These are phyloP conservation scores for Globisporangium radiosum DNA, from an alignment of 352 stramenopile genomes.

Conservation along the genomic window DNA sequence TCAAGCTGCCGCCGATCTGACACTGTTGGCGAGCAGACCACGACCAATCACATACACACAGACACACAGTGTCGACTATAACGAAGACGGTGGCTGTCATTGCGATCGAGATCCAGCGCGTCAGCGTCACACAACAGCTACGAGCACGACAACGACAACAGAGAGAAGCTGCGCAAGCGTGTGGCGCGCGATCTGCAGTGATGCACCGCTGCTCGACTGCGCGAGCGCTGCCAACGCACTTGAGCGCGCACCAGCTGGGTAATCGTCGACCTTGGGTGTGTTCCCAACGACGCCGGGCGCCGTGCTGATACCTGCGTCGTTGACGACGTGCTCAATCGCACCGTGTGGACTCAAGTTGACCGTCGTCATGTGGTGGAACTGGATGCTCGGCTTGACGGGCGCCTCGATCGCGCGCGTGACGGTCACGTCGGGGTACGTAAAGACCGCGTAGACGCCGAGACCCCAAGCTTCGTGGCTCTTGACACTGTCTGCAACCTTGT, in stretches of 20 bases:
- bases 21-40: too few relatives aligned
- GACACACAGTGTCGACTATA: too few relatives aligned
- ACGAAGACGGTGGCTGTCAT: too few relatives aligned
- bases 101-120: too few relatives aligned
- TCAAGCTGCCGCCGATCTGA: conserved; percentile 16
- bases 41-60: too few relatives aligned
- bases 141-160: too few relatives aligned
- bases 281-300: neutral
- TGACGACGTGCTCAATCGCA: neutral
- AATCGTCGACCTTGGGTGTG: neutral
- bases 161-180: too few relatives aligned
- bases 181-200: too few relatives aligned
- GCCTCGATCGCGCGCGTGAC: neutral
- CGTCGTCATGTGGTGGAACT: neutral
- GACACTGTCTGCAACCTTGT: neutral
- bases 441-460: neutral
- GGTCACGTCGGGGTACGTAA: neutral
- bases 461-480: neutral
- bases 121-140: too few relatives aligned
- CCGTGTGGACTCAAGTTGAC: neutral
- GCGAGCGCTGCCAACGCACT: too few relatives aligned
- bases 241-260: neutral
- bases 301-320: neutral
- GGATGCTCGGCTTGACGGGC: neutral
- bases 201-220: too few relatives aligned